A percentile compares a stretch with the other conserved stretches of the same genome.
These are phyloP conservation scores for Zymoseptoria pseudotritici DNA, from an alignment of 2,329 filamentous ascomycete species.

Conservation along the genomic window DNA sequence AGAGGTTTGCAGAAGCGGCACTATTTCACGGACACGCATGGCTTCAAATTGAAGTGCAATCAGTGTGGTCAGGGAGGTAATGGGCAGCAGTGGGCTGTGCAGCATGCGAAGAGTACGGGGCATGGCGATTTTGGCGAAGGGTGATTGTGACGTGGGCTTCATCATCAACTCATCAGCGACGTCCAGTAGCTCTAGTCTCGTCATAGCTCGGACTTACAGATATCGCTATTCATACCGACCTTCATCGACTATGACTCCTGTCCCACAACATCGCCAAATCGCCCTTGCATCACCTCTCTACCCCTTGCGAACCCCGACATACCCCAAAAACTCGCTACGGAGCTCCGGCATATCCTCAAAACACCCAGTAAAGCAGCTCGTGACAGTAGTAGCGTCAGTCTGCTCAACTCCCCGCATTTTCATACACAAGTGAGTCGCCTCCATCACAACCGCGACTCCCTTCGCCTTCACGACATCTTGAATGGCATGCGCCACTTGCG, in stretches of 20 bases:
- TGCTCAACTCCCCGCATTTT: slow-evolving; percentile 93
- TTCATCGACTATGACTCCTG: too few species aligned
- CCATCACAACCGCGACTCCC: slow-evolving; percentile 90
- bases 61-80: slow-evolving; percentile 61
- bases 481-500: slow-evolving; percentile 83
- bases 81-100: slow-evolving; percentile 55
- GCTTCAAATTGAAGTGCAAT: slow-evolving; percentile 72
- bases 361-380: slow-evolving; percentile 87
- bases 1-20: slow-evolving; percentile 59
- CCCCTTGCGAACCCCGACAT: not conserved
- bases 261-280: too few species aligned
- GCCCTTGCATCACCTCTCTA: not conserved
- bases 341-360: slow-evolving; percentile 54
- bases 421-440: slow-evolving; percentile 90
- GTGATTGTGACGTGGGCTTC: not conserved
- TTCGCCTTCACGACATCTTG: slow-evolving; percentile 83
- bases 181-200: too few species aligned
- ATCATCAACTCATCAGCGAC: too few species aligned
- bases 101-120: slow-evolving; percentile 56
- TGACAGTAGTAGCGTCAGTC: slow-evolving; percentile 73
- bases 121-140: slow-evolving; percentile 49
- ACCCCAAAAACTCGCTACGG: not conserved
- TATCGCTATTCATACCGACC: too few species aligned
- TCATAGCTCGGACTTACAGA: too few species aligned
- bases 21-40: slow-evolving; percentile 84